phyloP scores from a whole-genome alignment of 2,329 filamentous ascomycete genomes.

The Cryphonectria parasitica region DNA sequence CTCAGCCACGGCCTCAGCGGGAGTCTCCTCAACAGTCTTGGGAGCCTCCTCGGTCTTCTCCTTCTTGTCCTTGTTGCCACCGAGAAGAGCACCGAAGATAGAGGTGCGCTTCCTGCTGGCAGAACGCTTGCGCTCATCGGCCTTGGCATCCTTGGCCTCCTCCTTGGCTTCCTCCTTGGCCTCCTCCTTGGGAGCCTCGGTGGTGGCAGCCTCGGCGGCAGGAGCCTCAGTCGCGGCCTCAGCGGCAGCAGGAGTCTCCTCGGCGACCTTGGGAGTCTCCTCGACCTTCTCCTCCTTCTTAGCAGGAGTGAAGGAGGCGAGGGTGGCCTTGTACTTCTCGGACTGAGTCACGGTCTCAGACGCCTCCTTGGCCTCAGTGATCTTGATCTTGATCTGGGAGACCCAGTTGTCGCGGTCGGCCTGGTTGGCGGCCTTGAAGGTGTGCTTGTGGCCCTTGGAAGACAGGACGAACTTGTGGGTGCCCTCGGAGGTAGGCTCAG shows the following conservation, averaged over 20 bases:
- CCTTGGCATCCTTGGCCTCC: conserved; percentile 47
- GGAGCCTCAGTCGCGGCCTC: conserved; percentile 38
- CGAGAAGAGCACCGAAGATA: conserved; percentile 62
- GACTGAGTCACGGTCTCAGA: conserved; percentile 73
- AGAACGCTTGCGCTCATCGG: conserved; percentile 65
- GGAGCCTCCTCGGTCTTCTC: conserved; percentile 48
- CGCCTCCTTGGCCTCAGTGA: conserved; percentile 82
- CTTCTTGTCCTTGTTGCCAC: conserved; percentile 58
- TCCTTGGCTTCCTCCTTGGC: conserved; percentile 41
- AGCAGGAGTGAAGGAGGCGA: conserved; percentile 69
- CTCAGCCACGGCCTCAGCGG: conserved; percentile 29
- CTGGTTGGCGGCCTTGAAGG: conserved; percentile 78
- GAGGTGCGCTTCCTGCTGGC: conserved; percentile 68
- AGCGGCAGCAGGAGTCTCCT: conserved; percentile 36
- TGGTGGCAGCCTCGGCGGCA: conserved; percentile 41
- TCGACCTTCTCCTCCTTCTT: conserved; percentile 50
- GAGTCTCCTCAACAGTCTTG: conserved; percentile 41
- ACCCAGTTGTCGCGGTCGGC: conserved; percentile 94
- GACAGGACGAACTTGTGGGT: conserved; percentile 84
- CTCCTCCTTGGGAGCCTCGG: conserved; percentile 34
- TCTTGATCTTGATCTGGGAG: conserved; percentile 78
- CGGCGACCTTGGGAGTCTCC: conserved; percentile 41
- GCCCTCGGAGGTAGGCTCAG: conserved; percentile 76
- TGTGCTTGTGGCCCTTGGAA: conserved; percentile 86
- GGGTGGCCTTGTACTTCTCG: conserved; percentile 85